Evolutionary conservation across 345 rosid genomes (phyloP), one percentile per base, ranked within the genome.

Genomic region (Theobroma cacao): DNA sequence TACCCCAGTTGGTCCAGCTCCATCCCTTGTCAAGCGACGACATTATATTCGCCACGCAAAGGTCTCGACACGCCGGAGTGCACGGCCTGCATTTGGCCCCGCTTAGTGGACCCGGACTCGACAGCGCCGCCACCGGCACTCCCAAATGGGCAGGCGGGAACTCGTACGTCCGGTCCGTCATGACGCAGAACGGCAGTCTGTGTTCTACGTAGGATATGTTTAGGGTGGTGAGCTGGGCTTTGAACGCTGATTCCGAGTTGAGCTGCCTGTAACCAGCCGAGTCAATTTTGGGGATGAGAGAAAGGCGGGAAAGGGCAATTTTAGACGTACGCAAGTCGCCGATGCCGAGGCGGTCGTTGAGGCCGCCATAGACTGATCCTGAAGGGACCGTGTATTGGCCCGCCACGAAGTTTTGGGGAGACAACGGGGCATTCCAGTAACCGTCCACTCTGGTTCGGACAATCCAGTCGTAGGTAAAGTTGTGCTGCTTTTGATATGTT

Each of bases 21-120:
- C 98, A 94, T 1, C 85, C 82, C 67, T 34, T 82, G 14, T 84
- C 43, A 3, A 96, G 85, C 60, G 79, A 72, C 15, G n/a, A 22
- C 99, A 96, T 96, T 3, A 79, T 80, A 3, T 63, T 75, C 17
- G 45, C 91, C 71, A 89, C 95, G 77, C 98, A 95, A 18, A 76
- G 50, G 1, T 92, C 93, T 65, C 56, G 56, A 52, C 98, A 95
- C 1, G 80, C 87, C 2, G 90, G 82, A 72, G 59, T 84, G 73
- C 97, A 96, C 3, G 98, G 99, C 83, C 99, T 84, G 81, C 99
- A 96, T 65, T 96, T 94, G 30, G 97, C 94, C 28, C 99, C 99
- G n/a, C 94, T 96, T 63, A 96, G 76, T n/a, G 97, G 98, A 2
- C 97, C 97, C 0, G 52, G 83, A 63, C 99, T 96, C 24, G 95